phyloP scores from a whole-genome alignment of 2,329 filamentous ascomycete genomes.

The Colletotrichum orbiculare region DNA sequence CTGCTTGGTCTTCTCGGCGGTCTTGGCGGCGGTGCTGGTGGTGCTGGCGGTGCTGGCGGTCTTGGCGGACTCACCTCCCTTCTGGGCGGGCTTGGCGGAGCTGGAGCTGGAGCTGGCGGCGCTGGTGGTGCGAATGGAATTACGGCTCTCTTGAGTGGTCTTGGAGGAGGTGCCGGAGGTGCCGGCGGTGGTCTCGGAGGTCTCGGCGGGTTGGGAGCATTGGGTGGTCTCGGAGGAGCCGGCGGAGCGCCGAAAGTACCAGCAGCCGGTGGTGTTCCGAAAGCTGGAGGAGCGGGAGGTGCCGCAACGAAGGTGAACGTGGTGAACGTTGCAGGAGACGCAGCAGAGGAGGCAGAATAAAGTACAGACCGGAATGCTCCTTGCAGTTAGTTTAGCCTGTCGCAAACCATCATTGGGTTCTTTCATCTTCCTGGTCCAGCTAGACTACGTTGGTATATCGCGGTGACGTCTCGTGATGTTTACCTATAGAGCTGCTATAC shows the following conservation, averaged over 20 bases:
- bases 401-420: slow-evolving; percentile 30
- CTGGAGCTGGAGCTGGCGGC: too few relatives aligned
- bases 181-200: neutral
- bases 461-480: too few relatives aligned
- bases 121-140: neutral
- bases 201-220: too few relatives aligned
- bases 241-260: too few relatives aligned
- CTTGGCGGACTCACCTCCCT: too few relatives aligned
- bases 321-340: slow-evolving; percentile 22
- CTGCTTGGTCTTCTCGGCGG: slow-evolving; percentile 19
- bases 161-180: slow-evolving; percentile 8
- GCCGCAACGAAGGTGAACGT: slow-evolving; percentile 7
- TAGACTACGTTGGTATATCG: too few relatives aligned
- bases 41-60: neutral
- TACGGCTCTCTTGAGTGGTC: slow-evolving; percentile 10
- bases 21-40: slow-evolving; percentile 10
- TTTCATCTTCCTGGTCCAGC: neutral
- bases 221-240: too few relatives aligned
- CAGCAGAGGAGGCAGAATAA: slow-evolving; percentile 24
- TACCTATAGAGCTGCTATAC: too few relatives aligned
- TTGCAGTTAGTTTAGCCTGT: slow-evolving; percentile 29
- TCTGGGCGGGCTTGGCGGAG: too few relatives aligned
- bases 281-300: too few relatives aligned
- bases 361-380: slow-evolving; percentile 21
- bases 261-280: too few relatives aligned